Evolutionary conservation across 176 grass and related monocot genomes (phyloP), one percentile per base, ranked within the genome.

Genomic region (Neostapfia colusana): DNA sequence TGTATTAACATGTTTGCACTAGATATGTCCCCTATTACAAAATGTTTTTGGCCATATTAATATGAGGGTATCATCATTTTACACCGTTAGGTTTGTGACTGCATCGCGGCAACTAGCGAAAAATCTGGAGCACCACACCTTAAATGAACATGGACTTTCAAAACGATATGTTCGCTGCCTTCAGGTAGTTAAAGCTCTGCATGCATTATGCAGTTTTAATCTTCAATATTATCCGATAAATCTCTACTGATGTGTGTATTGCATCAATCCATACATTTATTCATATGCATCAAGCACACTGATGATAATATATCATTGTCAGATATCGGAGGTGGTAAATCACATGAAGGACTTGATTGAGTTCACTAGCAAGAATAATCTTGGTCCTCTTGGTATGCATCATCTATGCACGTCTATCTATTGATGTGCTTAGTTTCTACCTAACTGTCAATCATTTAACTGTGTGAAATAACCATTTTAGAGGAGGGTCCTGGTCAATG

Each of bases 281-380:
- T 20, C 35, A 63, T 64, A 54, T 72, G 39, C 28, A 24, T 74
- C 59, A 23, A 63, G 8, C 46, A 65, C 37, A 46, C 40, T 84
- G 55, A 74, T 75, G 11, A 70, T 66, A 75, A 39, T 69, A 2
- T 77, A 48, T 53, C 55, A 31, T 77, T 79, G 31, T 60, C 70
- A 99, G 92, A 92, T 99, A 86, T 95, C 95, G 27, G 95, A 99
- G 83, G 92, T 99, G 77, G 95, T 99, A 42, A 95, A 92, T 90
- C 89, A 91, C 87, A 99, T 99, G 95, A 99, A 99, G 60, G 95
- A 92, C 71, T 84, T 99, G 63, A 95, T 99, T 74, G 92, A 95
- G 84, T 95, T 92, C 74, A 92, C 85, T 43, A 83, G 74, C 18
- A 88, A 95, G 74, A 89, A 89, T 46, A 95, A 90, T 80, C 87